Evolutionary conservation across 345 rosid genomes (phyloP), one percentile per base, ranked within the genome.

Genomic region (Jatropha curcas): DNA sequence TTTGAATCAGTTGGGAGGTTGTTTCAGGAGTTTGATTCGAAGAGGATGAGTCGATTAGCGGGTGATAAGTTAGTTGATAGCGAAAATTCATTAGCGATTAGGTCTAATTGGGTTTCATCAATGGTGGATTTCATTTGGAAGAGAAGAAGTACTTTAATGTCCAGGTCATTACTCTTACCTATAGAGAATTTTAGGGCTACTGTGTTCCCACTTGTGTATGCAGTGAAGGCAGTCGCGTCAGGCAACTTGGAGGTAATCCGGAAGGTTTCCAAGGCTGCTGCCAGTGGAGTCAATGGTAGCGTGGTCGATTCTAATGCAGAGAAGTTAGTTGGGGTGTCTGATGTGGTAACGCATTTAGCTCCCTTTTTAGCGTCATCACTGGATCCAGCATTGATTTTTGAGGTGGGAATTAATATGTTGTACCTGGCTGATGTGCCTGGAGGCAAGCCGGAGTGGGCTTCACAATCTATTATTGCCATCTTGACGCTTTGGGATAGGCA

Each of bases 401-500:
- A 94, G 71, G 98, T 94, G 25, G 98, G 97, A 28, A 92, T 94
- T 70, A 92, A 92, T 81, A 90, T 92, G 98, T 79, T 92, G 77
- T 87, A 89, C 82, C 84, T 94, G 83, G 98, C 98, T 33, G 98
- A 94, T 83, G 98, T 92, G 70, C 92, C 95, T 33, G 98, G 98
- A 60, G 98, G 98, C 79, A 94, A 92, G 86, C 93, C 98, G 0
- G 98, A 94, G 82, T 94, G 98, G 98, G 98, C 98, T 75, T 87
- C 98, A 16, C 94, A 84, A 81, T 94, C 98, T 27, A 92, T 88
- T 75, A 92, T 90, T 63, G 98, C 98, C 4, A 86, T 92, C 70
- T 86, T 94, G 86, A 94, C 97, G 8, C 98, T 94, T 22, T 94
- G 98, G 98, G 98, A 94, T 77, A 85, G 98, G 64, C 98, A 94